phyloP scores from a whole-genome alignment of 1,284 basidiomycete species.

The Meripilus lineatus region DNA sequence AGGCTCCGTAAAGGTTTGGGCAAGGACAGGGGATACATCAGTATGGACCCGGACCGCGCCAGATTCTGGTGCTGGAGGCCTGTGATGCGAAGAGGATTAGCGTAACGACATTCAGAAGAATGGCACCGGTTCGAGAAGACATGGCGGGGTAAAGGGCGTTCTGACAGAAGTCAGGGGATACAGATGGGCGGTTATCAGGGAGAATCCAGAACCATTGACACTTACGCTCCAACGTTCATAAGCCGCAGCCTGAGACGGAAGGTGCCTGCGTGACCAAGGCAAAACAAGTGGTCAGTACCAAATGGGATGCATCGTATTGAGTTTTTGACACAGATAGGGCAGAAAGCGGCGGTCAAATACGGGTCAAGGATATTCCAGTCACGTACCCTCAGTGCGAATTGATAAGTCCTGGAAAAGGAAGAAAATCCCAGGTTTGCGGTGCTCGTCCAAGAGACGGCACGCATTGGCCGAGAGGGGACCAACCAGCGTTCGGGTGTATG shows the following conservation, averaged over 20 bases:
- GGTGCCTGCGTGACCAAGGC: slow-evolving; percentile 39
- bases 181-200: too few relatives aligned
- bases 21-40: slow-evolving; percentile 66
- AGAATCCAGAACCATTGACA: slow-evolving; percentile 21
- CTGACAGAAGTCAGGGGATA: not conserved
- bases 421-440: slow-evolving; percentile 80
- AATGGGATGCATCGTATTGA: not conserved
- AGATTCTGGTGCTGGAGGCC: slow-evolving; percentile 66
- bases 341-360: too few relatives aligned
- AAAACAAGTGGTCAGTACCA: slow-evolving; percentile 6
- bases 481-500: slow-evolving; percentile 83
- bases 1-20: slow-evolving; percentile 80
- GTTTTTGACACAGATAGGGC: too few relatives aligned
- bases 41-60: slow-evolving; percentile 62
- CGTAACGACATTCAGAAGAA: slow-evolving; percentile 10
- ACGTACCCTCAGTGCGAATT: slow-evolving; percentile 76
- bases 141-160: not conserved
- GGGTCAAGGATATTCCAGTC: too few relatives aligned
- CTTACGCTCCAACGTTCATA: slow-evolving; percentile 85
- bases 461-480: slow-evolving; percentile 84
- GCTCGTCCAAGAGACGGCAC: slow-evolving; percentile 75
- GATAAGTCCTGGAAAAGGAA: slow-evolving; percentile 87
- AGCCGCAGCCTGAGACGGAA: slow-evolving; percentile 77
- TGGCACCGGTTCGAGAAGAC: not conserved
- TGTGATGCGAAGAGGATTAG: slow-evolving; percentile 29